A percentile compares a stretch with the other conserved stretches of the same genome.
phyloP scores from a whole-genome alignment of 768 basidiomycete genomes.

The Rhodotorula diobovata region DNA sequence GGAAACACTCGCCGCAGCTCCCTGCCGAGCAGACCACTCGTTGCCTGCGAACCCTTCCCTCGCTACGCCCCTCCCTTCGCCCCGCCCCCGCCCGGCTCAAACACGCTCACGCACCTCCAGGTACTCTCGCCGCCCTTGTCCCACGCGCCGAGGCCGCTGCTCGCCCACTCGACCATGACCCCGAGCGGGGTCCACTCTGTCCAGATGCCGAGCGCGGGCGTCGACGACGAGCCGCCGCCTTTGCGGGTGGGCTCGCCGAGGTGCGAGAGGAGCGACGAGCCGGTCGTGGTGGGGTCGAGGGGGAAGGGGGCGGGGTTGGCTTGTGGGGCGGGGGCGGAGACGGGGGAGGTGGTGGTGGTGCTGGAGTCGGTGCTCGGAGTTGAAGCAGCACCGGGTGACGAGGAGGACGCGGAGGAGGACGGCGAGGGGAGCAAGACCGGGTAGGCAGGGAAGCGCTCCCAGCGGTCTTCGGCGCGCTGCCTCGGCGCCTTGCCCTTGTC shows the following conservation, averaged over 20 bases:
- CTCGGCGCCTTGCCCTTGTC: neutral
- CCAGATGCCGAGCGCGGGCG: constrained; percentile 69
- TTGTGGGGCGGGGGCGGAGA: too few species aligned
- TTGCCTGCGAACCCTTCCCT: too few species aligned
- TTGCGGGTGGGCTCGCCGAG: constrained; percentile 86
- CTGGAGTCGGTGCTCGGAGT: too few species aligned
- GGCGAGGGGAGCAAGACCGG: constrained; percentile 39
- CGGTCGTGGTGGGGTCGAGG: constrained; percentile 55
- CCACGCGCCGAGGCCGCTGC: constrained; percentile 71
- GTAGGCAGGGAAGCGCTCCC: constrained; percentile 5
- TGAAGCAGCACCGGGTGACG: constrained; percentile 48
- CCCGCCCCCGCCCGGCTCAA: neutral
- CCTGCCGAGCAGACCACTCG: too few species aligned
- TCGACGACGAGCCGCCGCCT: constrained; percentile 74
- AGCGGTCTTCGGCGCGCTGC: neutral
- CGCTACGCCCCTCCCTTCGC: neutral
- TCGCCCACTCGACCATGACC: constrained; percentile 15
- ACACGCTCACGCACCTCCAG: constrained; percentile 72
- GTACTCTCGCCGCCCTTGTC: constrained; percentile 74
- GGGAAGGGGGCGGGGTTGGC: neutral
- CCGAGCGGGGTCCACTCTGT: constrained; percentile 87
- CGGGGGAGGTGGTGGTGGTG: too few species aligned
- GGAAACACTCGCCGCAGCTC: too few species aligned
- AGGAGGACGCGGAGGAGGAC: constrained; percentile 72
- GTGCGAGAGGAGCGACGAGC: constrained; percentile 67